Conservation (phyloP, 139 green algal genomes). For the Micractinium conductrix region DNA sequence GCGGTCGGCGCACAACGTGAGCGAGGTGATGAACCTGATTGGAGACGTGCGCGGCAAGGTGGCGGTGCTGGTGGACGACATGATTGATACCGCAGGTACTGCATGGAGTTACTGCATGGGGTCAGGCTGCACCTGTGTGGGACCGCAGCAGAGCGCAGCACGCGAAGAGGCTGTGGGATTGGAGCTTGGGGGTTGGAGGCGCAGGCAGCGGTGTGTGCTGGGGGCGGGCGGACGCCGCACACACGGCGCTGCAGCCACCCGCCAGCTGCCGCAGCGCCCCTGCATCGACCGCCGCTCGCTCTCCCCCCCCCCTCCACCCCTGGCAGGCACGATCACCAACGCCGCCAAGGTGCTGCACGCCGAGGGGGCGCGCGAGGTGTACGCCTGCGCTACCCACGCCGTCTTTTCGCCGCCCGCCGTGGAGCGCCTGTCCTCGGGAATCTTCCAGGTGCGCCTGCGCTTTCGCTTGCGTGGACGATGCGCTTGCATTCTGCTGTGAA, state of each 20-base stretch:
- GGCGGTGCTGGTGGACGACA: slow-evolving; percentile 99
- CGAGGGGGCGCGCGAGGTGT: slow-evolving; percentile 89
- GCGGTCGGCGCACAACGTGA: slow-evolving; percentile 93
- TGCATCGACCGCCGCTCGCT: background rate
- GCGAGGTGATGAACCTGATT: slow-evolving; percentile 99
- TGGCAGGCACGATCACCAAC: slow-evolving; percentile 96
- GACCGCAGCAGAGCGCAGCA: too few species aligned
- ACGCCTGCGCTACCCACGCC: slow-evolving; percentile 96
- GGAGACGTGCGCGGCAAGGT: slow-evolving; percentile 98
- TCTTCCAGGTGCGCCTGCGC: slow-evolving; percentile 86
- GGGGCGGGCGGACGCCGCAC: too few species aligned
- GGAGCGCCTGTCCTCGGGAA: slow-evolving; percentile 88
- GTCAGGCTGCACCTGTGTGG: too few species aligned
- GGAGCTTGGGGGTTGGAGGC: too few species aligned
- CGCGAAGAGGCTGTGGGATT: too few species aligned
- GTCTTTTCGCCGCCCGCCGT: slow-evolving; percentile 95
- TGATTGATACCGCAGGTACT: slow-evolving; percentile 97
- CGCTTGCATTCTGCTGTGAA: too few species aligned
- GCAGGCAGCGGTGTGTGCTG: too few species aligned
- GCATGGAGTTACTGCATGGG: too few species aligned
- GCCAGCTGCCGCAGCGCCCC: too few species aligned
- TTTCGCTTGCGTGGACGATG: too few species aligned
- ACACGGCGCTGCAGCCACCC: too few species aligned
- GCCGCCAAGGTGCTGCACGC: slow-evolving; percentile 88
- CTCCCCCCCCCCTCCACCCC: background rate